Percentiles rank a stretch among this genome's conserved stretches.
Conservation (phyloP, 345 rosid genomes). For the Gossypium ekmanianum region DNA sequence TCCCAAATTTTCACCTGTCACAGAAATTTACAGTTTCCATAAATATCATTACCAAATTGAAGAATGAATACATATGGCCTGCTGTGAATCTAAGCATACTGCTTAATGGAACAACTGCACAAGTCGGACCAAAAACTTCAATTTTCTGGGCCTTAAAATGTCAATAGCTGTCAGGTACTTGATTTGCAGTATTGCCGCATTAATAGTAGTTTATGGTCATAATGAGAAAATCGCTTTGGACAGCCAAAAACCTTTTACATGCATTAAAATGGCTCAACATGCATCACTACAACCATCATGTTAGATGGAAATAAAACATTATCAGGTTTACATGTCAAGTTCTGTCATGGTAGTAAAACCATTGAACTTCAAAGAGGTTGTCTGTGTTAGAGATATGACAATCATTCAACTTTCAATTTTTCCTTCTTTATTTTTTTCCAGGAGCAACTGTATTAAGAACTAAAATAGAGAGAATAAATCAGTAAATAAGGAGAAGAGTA, state of each 20-base stretch:
- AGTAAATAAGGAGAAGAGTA: neutral
- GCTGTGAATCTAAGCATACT: neutral
- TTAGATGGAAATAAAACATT: neutral
- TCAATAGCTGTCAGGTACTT: neutral
- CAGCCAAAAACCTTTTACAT: neutral
- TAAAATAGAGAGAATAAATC: neutral
- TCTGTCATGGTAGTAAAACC: neutral
- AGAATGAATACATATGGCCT: neutral
- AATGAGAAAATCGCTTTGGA: neutral
- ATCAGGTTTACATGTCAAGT: constrained; percentile 6
- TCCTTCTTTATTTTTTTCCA: neutral
- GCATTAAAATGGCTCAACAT: neutral
- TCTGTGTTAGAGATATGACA: neutral
- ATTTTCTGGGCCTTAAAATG: neutral
- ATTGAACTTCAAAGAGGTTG: neutral
- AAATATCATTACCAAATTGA: neutral
- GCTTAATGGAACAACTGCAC: neutral
- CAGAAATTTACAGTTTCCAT: constrained; percentile 11
- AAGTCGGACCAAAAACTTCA: neutral
- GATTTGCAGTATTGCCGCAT: neutral
- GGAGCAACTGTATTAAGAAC: neutral
- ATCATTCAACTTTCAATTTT: neutral
- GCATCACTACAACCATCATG: neutral
- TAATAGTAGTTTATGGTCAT: neutral
- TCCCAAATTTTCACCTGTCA: constrained; percentile 76